Conservation (phyloP, 306 rosid species). For the Luffa aegyptiaca region DNA sequence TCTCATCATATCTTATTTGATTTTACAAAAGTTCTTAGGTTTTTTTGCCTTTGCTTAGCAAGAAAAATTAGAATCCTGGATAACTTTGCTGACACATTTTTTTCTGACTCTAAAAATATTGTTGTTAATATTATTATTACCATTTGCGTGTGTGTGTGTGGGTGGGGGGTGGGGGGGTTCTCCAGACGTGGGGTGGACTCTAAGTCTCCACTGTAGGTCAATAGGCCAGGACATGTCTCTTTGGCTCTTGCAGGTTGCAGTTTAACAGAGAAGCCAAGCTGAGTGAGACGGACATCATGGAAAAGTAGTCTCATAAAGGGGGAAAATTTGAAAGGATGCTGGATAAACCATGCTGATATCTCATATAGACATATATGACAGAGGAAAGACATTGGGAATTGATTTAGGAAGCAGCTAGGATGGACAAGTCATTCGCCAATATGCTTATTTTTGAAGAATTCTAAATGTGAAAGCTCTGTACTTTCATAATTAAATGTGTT, state of each 20-base stretch:
- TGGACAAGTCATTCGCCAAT: neutral
- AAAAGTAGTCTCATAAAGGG: neutral
- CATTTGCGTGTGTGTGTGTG: neutral
- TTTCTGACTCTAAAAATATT: neutral
- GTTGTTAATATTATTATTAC: neutral
- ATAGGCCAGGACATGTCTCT: neutral
- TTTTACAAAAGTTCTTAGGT: neutral
- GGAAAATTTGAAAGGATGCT: neutral
- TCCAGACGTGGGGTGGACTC: neutral
- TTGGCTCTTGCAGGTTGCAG: conserved; percentile 5
- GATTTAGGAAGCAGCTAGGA: neutral
- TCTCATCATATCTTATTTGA: neutral
- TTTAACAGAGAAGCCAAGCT: neutral
- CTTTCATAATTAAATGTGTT: neutral
- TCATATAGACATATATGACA: neutral
- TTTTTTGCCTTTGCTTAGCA: neutral
- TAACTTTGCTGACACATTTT: neutral
- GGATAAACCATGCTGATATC: neutral
- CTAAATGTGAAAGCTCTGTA: neutral
- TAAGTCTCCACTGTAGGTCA: neutral
- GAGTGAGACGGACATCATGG: neutral
- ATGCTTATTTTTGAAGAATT: neutral
- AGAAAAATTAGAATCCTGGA: neutral
- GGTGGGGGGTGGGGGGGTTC: neutral
- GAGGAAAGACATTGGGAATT: neutral